Base-by-base conservation (phyloP, 257 asterid species). In the Fraxinus excelsior region DNA sequence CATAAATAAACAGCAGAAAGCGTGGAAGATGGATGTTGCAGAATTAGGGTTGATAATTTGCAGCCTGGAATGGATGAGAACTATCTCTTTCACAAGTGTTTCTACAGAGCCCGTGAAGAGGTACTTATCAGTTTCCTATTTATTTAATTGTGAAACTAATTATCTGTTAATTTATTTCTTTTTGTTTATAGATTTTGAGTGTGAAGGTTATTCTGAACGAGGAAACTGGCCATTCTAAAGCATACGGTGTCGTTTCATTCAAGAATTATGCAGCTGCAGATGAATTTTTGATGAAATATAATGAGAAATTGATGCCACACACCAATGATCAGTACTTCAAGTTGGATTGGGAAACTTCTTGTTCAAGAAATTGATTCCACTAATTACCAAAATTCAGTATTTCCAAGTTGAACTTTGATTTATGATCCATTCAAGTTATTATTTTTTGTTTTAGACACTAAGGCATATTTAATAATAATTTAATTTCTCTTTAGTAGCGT, bases 61-160 rank as follows among this genome's bases (percentile, higher is more conserved):
- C 7, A 34, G 82, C 76, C 79, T 14, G 74, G 82, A 76, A 81
- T 81, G 85, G 76, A 81, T 77, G 85, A 81, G 38, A 74, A 32
- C 28, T 81, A 77, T n/a, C 3, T 81, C 31, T 81, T 73, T 60
- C 74, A 81, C 34, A 81, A 81, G 82, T 77, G 85, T 66, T 77
- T 81, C 68, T 46, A 42, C 18, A 76, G 68, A 62, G n/a, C 64
- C 10, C 60, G 25, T 9, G 19, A 64, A 7, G 32, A 70, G 77
- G 85, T 81, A 56, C 8, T 6, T 10, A 11, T 0, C 23, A 42
- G 7, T 71, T 42, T 71, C n/a, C n/a, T 64, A 1, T 34, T n/a
- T 31, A 67, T 67, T 76, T 4, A 62, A 31, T 46, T 14, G 4
- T 46, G 21, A 46, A 46, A 16, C 0, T 46, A 14, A 46, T 46